A percentile compares a stretch with the other conserved stretches of the same genome.
phyloP scores from a whole-genome alignment of 495 filamentous ascomycete genomes.

The Penicillium roqueforti region DNA sequence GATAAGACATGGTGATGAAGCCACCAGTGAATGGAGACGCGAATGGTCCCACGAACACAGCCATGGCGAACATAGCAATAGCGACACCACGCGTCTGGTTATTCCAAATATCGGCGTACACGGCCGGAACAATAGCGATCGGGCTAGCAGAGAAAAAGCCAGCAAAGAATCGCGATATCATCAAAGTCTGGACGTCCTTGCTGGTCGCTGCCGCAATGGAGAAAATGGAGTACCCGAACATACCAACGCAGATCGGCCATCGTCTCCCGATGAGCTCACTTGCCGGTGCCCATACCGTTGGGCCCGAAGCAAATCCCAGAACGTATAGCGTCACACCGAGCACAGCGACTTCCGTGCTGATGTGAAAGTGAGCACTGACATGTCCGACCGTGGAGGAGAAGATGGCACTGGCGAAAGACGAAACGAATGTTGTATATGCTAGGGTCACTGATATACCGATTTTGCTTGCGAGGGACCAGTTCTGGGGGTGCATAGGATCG shows the following conservation, averaged over 20 bases:
- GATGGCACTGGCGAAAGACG: conserved; percentile 51
- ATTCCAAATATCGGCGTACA: conserved; percentile 49
- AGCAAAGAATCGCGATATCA: conserved; percentile 49
- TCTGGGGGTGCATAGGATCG: conserved; percentile 51
- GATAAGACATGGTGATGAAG: conserved; percentile 39
- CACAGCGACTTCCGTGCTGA: conserved; percentile 48
- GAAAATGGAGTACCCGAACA: conserved; percentile 52
- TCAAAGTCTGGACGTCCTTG: conserved; percentile 53
- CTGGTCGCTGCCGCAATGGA: conserved; percentile 51
- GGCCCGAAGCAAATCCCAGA: conserved; percentile 50
- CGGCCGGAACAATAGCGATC: conserved; percentile 40
- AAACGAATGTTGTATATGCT: conserved; percentile 47
- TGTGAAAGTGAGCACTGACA: conserved; percentile 40
- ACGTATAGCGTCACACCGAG: conserved; percentile 55
- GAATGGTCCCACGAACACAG: conserved; percentile 48
- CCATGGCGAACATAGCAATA: conserved; percentile 48
- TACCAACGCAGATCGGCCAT: conserved; percentile 49
- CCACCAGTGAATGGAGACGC: conserved; percentile 47
- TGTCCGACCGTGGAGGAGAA: conserved; percentile 47
- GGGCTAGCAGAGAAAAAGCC: conserved; percentile 44
- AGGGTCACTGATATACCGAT: conserved; percentile 31
- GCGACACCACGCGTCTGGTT: conserved; percentile 46
- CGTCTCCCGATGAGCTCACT: conserved; percentile 70
- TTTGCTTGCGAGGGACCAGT: conserved; percentile 39
- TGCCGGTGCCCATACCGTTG: conserved; percentile 58